A percentile compares a stretch with the other conserved stretches of the same genome.
These are phyloP conservation scores for Cyberlindnera americana DNA, from an alignment of 805 yeast genomes.

Conservation along the genomic window DNA sequence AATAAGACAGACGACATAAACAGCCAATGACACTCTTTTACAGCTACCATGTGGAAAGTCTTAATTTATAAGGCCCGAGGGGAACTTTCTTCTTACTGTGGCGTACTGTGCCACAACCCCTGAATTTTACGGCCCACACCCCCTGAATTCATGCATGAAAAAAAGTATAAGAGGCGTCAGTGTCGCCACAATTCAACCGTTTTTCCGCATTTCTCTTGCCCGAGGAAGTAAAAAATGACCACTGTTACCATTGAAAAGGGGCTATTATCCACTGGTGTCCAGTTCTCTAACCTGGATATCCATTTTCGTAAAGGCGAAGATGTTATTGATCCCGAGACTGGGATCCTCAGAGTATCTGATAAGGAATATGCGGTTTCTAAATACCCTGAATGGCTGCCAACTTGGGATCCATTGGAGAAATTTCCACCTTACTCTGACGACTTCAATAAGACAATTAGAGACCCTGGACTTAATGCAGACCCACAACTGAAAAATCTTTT, in stretches of 20 bases:
- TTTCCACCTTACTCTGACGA: slow-evolving; percentile 46
- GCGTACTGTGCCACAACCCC: background rate
- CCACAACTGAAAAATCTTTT: slow-evolving; percentile 50
- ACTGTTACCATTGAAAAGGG: too few species aligned
- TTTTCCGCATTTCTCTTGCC: too few species aligned
- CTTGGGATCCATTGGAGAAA: slow-evolving; percentile 62
- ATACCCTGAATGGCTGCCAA: slow-evolving; percentile 60
- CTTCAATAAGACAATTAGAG: slow-evolving; percentile 45
- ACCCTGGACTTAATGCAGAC: slow-evolving; percentile 69
- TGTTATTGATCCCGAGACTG: slow-evolving; percentile 41
- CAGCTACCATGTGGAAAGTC: too few species aligned
- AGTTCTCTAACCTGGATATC: slow-evolving; percentile 29
- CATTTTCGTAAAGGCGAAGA: slow-evolving; percentile 53
- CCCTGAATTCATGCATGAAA: too few species aligned
- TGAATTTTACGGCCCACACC: too few species aligned
- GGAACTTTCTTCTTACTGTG: too few species aligned
- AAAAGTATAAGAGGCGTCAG: too few species aligned
- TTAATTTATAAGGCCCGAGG: too few species aligned
- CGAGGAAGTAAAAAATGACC: too few species aligned
- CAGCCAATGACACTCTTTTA: too few species aligned
- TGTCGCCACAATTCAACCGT: too few species aligned
- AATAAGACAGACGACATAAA: too few species aligned
- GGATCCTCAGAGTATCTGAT: slow-evolving; percentile 43
- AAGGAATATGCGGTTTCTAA: slow-evolving; percentile 33
- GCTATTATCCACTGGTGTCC: background rate